Base-by-base conservation (phyloP, 352 stramenopile genomes). In the Pythium scleroteichum region DNA sequence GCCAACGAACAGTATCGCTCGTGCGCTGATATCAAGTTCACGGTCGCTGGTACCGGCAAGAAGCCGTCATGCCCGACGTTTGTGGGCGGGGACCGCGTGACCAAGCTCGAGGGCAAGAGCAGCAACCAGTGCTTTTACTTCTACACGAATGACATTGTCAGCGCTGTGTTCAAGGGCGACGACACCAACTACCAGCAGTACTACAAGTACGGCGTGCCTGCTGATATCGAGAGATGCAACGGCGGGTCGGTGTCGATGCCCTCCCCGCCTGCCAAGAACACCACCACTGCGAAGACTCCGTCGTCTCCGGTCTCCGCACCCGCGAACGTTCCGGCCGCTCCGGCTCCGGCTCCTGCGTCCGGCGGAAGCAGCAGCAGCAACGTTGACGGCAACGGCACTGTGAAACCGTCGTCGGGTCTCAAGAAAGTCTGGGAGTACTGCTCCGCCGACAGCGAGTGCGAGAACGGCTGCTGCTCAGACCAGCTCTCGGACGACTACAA, bases 91-190 rank as follows among this genome's bases (percentile, higher is more conserved):
- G 59, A 66, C 42, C 59, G 59, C 29, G 59, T 54, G 22, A 61
- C 59, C 24, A 61, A 60, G 49, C 59, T 61, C 19, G 19, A 60
- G 50, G 35, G 26, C 24, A 66, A 66, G 26, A 32, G 40, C 17
- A 51, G 45, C 51, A 33, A 48, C 44, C 40, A 61, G 42, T 66
- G 59, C 59, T 54, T 60, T 27, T 66, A 66, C 41, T 66, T 66
- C 39, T 19, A 47, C 49, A 19, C 44, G 40, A 66, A 66, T 23
- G 59, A 59, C 35, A 60, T 66, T 13, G 49, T 55, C 41, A 45
- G 39, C 10, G 52, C 41, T 14, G 44, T 61, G 4, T 66, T 61
- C 51, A 59, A 66, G 44, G 59, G 51, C 41, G 51, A 60, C 16
- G 38, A 60, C 6, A 47, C 42, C 51, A 54, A 66, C 27, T 13